Conservation (phyloP, 106 monocot genomes). For the Dioscorea zingiberensis region DNA sequence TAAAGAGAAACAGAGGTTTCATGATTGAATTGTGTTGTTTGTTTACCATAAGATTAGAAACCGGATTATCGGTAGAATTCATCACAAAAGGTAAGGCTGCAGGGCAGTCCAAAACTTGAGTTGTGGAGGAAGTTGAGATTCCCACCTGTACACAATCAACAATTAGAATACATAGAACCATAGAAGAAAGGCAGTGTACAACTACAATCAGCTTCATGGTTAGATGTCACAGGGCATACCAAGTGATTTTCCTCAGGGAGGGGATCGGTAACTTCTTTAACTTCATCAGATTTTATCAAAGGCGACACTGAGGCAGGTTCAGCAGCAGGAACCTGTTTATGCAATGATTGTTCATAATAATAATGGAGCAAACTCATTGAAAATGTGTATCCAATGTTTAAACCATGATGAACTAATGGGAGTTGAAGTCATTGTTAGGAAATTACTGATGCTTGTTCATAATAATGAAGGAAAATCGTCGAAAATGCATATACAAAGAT, state of each 20-base stretch:
- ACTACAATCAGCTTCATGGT: too few relatives aligned
- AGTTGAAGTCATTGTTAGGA: too few relatives aligned
- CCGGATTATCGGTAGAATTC: neutral
- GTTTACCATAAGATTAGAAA: neutral
- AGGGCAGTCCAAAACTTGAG: neutral
- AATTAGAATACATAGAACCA: neutral
- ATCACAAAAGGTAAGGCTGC: neutral
- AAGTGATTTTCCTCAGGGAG: neutral
- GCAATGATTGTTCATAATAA: too few relatives aligned
- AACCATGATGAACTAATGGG: too few relatives aligned
- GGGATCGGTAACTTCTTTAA: slow-evolving; percentile 1
- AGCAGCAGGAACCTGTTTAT: neutral
- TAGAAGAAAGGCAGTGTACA: too few relatives aligned
- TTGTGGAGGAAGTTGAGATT: neutral
- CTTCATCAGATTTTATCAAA: slow-evolving; percentile 7
- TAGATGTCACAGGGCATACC: slow-evolving; percentile 4
- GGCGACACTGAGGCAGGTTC: slow-evolving; percentile 3
- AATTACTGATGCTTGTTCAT: too few relatives aligned
- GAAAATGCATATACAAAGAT: too few relatives aligned
- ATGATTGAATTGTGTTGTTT: neutral
- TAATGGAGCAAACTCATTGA: too few relatives aligned
- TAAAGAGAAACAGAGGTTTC: too few relatives aligned
- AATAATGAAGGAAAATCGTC: too few relatives aligned
- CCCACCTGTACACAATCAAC: neutral
- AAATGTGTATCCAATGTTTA: too few relatives aligned